These are phyloP conservation scores for Dendrobium chrysotoxum DNA, from an alignment of 106 monocot genomes.

Conservation along the genomic window DNA sequence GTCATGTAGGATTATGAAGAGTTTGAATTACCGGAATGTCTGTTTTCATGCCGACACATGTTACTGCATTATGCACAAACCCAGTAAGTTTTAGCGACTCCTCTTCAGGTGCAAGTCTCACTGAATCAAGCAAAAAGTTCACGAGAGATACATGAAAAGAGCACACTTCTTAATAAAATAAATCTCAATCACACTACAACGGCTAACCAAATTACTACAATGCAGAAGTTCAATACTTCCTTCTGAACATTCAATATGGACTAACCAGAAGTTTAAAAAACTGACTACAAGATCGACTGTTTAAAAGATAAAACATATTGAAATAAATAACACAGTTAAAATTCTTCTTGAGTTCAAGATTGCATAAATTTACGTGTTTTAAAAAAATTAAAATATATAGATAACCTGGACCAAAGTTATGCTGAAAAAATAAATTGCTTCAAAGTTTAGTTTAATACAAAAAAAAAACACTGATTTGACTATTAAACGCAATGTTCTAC, in stretches of 20 bases:
- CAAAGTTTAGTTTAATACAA: neutral
- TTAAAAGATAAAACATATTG: neutral
- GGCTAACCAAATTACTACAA: neutral
- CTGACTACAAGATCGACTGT: neutral
- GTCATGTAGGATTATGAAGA: neutral
- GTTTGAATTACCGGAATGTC: conserved; percentile 74
- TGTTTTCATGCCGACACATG: conserved; percentile 87
- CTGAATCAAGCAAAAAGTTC: conserved; percentile 31
- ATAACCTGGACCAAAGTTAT: neutral
- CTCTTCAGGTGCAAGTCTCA: conserved; percentile 97
- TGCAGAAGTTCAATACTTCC: neutral
- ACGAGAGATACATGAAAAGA: neutral
- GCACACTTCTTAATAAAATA: neutral
- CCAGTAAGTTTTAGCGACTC: conserved; percentile 80
- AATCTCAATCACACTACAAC: neutral
- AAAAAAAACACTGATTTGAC: neutral
- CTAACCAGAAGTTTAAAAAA: conserved; percentile 1
- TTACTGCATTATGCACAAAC: conserved; percentile 92
- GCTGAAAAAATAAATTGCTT: neutral
- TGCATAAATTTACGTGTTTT: neutral
- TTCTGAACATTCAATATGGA: neutral
- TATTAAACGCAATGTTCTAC: neutral
- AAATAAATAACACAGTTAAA: neutral
- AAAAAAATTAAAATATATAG: neutral
- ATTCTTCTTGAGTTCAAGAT: neutral